Conservation (phyloP, 345 rosid species). For the Euphorbia lathyris region DNA sequence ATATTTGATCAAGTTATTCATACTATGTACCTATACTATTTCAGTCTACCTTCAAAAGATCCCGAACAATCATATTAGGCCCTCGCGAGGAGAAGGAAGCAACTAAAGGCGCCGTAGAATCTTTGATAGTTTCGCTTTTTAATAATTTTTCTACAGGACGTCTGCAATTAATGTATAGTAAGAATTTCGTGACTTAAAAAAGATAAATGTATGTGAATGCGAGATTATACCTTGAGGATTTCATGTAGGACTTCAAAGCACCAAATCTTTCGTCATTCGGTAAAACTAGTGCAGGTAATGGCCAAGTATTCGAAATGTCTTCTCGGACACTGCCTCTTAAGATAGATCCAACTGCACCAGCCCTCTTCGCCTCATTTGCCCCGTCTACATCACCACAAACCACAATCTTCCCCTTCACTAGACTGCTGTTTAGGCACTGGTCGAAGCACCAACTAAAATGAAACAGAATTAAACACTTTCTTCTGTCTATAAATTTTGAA, state of each 20-base stretch:
- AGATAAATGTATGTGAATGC: background rate
- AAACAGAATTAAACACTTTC: background rate
- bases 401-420: conserved; percentile 1
- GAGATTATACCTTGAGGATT: conserved; percentile 23
- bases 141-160: conserved; percentile 29
- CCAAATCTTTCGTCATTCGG: background rate
- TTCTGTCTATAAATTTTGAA: background rate
- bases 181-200: background rate
- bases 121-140: conserved; percentile 26
- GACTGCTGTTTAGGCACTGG: background rate
- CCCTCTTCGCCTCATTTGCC: background rate
- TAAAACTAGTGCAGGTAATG: conserved; percentile 30
- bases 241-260: conserved; percentile 28
- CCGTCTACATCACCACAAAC: background rate
- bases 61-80: conserved; percentile 25
- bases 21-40: too few species aligned
- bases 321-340: background rate
- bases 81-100: conserved; percentile 44
- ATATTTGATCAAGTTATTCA: background rate
- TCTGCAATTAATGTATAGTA: conserved; percentile 9
- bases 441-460: background rate
- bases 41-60: conserved; percentile 28
- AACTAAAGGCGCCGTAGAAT: conserved; percentile 34
- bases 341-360: conserved; percentile 30
- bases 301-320: conserved; percentile 16